Conservation (phyloP, 2,329 filamentous ascomycete species). For the Colletotrichum cereale region DNA sequence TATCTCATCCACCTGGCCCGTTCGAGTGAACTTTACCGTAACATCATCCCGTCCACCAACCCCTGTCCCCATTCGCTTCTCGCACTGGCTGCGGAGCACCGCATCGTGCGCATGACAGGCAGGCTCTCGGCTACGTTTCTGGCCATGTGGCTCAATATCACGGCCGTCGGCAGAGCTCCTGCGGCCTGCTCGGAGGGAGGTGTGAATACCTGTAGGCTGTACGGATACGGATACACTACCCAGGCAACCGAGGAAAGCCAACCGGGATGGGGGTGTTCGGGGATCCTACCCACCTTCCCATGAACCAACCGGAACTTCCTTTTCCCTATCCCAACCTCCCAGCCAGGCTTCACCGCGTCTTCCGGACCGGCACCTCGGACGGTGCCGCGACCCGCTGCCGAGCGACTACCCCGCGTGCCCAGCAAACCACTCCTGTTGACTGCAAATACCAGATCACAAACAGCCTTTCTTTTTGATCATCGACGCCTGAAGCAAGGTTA, state of each 20-base stretch:
- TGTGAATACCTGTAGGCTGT: too few relatives aligned
- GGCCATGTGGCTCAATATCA: slow-evolving; percentile 24
- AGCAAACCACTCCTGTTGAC: background rate
- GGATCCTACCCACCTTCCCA: slow-evolving; percentile 1
- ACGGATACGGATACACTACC: too few relatives aligned
- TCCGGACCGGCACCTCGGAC: slow-evolving; percentile 27
- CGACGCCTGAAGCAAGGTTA: background rate
- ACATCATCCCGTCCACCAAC: background rate
- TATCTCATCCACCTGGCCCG: slow-evolving; percentile 7
- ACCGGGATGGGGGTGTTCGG: slow-evolving; percentile 13
- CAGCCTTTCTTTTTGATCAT: background rate
- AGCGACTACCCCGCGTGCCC: background rate
- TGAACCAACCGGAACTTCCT: background rate
- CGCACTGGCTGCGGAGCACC: slow-evolving; percentile 6
- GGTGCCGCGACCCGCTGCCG: slow-evolving; percentile 27
- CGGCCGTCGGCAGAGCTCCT: slow-evolving; percentile 7
- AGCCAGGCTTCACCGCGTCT: slow-evolving; percentile 17
- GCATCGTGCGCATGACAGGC: slow-evolving; percentile 8
- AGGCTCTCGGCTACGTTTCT: slow-evolving; percentile 17
- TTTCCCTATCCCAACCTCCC: background rate
- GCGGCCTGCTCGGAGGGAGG: background rate
- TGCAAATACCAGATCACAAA: background rate
- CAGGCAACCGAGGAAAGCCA: background rate
- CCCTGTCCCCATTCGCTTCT: background rate
- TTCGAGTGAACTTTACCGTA: slow-evolving; percentile 3